These are phyloP conservation scores for Isatis tinctoria DNA, from an alignment of 345 rosid species.

Conservation along the genomic window DNA sequence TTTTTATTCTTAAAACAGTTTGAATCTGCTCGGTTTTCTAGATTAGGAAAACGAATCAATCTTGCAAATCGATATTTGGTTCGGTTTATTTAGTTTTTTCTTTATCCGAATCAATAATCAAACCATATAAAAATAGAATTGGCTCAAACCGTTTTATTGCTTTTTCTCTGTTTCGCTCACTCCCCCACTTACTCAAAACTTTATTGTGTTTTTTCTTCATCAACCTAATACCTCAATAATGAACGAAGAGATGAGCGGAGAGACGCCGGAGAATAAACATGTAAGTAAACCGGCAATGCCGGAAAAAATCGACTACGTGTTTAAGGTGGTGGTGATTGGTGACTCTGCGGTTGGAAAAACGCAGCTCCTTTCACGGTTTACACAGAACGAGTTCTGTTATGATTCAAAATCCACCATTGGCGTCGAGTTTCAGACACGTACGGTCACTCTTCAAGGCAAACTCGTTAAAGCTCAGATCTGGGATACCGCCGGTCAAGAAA, in stretches of 20 bases:
- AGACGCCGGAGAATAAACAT: conserved; percentile 20
- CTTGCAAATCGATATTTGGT: neutral
- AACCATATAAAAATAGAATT: neutral
- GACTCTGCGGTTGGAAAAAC: conserved; percentile 87
- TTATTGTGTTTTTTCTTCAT: neutral
- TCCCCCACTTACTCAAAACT: conserved; percentile 23
- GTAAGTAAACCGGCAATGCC: conserved; percentile 24
- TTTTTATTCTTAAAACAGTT: neutral
- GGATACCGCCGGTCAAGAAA: conserved; percentile 97
- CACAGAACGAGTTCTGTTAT: conserved; percentile 61
- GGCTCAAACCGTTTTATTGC: neutral
- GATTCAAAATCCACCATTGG: conserved; percentile 88
- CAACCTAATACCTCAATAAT: conserved; percentile 11
- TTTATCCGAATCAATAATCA: too few relatives aligned
- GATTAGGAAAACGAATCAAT: neutral
- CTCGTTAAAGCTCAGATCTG: conserved; percentile 93
- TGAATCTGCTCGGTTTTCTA: neutral
- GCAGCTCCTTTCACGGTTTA: conserved; percentile 68
- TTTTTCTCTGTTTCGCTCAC: conserved; percentile 23
- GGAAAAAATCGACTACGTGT: conserved; percentile 69
- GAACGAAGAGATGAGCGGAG: conserved; percentile 72
- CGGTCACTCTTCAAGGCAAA: conserved; percentile 52
- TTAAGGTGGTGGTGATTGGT: conserved; percentile 76
- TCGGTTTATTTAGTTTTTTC: neutral
- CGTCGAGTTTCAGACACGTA: conserved; percentile 80